Conservation (phyloP, 2,329 filamentous ascomycete genomes). For the Atkinsonella hypoxylon region DNA sequence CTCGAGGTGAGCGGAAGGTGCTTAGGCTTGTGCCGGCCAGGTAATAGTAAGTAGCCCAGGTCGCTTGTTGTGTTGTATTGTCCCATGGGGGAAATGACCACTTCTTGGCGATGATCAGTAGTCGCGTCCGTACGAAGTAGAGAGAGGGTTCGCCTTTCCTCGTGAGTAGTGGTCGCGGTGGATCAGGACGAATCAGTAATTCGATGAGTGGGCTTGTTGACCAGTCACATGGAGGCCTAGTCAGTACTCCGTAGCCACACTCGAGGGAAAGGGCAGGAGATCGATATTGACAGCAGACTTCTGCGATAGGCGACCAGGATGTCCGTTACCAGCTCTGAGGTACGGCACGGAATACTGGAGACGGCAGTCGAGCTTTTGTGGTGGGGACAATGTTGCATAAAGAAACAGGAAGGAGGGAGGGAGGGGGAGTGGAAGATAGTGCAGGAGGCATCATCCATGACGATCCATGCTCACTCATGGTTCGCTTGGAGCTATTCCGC, state of each 20-base stretch:
- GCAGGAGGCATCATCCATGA: no score
- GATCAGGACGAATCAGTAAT: not conserved
- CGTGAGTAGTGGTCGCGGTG: not conserved
- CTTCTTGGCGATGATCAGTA: not conserved
- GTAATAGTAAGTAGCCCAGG: not conserved
- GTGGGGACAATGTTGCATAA: not conserved
- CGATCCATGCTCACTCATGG: no score
- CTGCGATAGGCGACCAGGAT: not conserved
- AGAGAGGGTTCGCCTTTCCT: not conserved
- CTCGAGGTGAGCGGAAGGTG: not conserved
- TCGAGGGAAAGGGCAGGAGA: not conserved
- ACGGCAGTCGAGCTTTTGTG: not conserved
- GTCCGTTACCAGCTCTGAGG: conserved; percentile 1
- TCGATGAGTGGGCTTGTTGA: not conserved
- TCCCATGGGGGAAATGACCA: not conserved
- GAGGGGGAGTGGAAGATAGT: no score
- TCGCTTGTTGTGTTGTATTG: not conserved
- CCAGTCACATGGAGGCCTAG: not conserved
- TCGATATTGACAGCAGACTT: not conserved
- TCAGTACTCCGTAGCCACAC: not conserved
- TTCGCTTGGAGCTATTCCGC: not conserved
- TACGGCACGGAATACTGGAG: not conserved
- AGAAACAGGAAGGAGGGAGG: not conserved
- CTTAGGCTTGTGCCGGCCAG: no score
- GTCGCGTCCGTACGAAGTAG: not conserved